Evolutionary conservation across 768 basidiomycete species (phyloP).

Genomic region (Panellus pusillus): DNA sequence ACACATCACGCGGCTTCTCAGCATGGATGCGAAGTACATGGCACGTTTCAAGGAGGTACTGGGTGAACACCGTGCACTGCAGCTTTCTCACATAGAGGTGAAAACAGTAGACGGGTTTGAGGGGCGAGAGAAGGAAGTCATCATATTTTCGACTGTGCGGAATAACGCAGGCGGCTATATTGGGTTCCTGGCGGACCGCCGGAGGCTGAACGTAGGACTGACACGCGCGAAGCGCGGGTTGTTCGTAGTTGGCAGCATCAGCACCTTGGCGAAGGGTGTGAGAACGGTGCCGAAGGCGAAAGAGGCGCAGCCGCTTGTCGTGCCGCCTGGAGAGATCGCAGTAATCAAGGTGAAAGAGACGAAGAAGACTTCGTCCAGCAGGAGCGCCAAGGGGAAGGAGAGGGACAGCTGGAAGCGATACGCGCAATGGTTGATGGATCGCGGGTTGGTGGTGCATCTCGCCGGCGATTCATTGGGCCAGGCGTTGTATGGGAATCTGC

Average conservation of each 20-base stretch:
- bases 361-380: conserved; percentile 21
- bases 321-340: conserved; percentile 13
- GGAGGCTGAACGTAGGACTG: conserved; percentile 87
- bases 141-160: conserved; percentile 89
- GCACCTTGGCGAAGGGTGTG: conserved; percentile 58
- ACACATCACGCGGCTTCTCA: conserved; percentile 67
- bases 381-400: conserved; percentile 43
- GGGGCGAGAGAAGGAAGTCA: conserved; percentile 89
- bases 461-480: conserved; percentile 40
- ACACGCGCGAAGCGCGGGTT: conserved; percentile 87
- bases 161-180: conserved; percentile 77
- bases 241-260: conserved; percentile 74
- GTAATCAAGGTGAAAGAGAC: conserved; percentile 17
- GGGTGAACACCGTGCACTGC: conserved; percentile 64
- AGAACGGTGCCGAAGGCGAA: conserved; percentile 22
- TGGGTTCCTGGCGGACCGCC: conserved; percentile 85
- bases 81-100: conserved; percentile 72
- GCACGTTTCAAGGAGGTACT: conserved; percentile 58
- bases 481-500: conserved; percentile 41
- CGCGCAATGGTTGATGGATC: conserved; percentile 52
- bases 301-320: conserved; percentile 11
- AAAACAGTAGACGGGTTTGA: conserved; percentile 96
- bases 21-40: conserved; percentile 49
- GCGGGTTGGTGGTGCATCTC: conserved; percentile 53
- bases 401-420: conserved; percentile 63